These are phyloP conservation scores for Quercus lobata DNA, from an alignment of 331 rosid species.

Conservation along the genomic window DNA sequence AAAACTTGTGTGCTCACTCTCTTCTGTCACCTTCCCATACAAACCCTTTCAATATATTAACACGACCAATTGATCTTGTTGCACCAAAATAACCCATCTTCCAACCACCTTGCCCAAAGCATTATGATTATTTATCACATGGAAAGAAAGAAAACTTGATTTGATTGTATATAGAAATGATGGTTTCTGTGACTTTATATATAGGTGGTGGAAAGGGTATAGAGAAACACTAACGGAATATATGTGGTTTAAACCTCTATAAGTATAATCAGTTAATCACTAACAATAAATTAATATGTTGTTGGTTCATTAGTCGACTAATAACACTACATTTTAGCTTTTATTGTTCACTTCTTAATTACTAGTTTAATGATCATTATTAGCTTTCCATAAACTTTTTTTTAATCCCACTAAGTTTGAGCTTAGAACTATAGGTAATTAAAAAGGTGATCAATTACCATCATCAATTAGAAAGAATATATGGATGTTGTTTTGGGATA, in stretches of 20 bases:
- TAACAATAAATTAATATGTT: background rate
- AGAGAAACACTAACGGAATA: background rate
- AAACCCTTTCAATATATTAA: background rate
- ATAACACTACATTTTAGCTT: background rate
- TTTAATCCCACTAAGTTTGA: background rate
- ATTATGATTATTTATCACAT: background rate
- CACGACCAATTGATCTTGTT: too few relatives aligned
- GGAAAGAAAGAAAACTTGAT: background rate
- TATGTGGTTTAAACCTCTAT: background rate
- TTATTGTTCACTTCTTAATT: background rate
- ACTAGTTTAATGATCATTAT: background rate
- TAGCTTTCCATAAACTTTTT: background rate
- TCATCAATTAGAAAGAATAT: background rate
- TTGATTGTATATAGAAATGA: background rate
- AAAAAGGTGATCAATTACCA: background rate
- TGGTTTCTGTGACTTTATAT: background rate
- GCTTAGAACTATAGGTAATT: background rate
- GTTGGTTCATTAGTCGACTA: background rate
- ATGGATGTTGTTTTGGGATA: too few relatives aligned
- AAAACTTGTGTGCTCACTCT: conserved; percentile 30
- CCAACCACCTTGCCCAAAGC: background rate
- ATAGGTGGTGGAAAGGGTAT: background rate
- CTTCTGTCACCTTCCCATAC: conserved; percentile 31
- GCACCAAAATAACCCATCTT: background rate
- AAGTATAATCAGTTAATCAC: background rate